Evolutionary conservation across 1,139 yeast genomes (phyloP).

Genomic region (Lodderomyces orthopsilosis): DNA sequence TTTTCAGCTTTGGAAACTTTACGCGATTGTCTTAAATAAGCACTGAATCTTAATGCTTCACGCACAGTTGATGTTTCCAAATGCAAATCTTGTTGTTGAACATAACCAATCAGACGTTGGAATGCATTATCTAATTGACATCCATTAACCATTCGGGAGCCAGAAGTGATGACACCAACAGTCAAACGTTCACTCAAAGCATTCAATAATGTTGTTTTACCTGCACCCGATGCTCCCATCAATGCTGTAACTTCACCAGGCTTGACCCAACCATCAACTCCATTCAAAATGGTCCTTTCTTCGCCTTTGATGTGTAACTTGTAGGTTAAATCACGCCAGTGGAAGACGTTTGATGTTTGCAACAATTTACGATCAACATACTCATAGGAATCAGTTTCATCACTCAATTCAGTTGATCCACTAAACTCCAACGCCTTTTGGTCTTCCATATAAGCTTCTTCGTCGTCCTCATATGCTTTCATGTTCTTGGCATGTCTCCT

Average conservation of each 20-base stretch:
- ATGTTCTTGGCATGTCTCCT: constrained; percentile 13
- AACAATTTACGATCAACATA: constrained; percentile 20
- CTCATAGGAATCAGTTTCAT: constrained; percentile 13
- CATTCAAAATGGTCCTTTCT: constrained; percentile 58
- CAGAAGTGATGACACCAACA: constrained; percentile 34
- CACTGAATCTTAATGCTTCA: constrained; percentile 37
- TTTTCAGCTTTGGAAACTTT: constrained; percentile 28
- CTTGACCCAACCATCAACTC: constrained; percentile 65
- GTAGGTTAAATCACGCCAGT: constrained; percentile 74
- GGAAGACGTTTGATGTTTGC: constrained; percentile 47
- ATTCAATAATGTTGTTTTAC: constrained; percentile 35
- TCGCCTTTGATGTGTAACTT: constrained; percentile 67
- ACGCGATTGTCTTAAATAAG: constrained; percentile 35
- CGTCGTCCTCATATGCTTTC: constrained; percentile 10
- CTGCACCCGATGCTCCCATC: constrained; percentile 40
- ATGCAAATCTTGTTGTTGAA: constrained; percentile 41
- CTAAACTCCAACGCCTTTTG: constrained; percentile 13
- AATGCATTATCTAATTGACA: constrained; percentile 27
- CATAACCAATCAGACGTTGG: constrained; percentile 42
- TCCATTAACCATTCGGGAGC: constrained; percentile 38
- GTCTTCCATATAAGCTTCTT: constrained; percentile 2
- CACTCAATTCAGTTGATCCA: constrained; percentile 20
- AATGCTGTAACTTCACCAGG: constrained; percentile 32
- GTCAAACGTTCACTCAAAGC: constrained; percentile 35
- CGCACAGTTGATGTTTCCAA: constrained; percentile 37